Evolutionary conservation across 2,329 filamentous ascomycete species (phyloP).

Genomic region (Xylaria sp.): DNA sequence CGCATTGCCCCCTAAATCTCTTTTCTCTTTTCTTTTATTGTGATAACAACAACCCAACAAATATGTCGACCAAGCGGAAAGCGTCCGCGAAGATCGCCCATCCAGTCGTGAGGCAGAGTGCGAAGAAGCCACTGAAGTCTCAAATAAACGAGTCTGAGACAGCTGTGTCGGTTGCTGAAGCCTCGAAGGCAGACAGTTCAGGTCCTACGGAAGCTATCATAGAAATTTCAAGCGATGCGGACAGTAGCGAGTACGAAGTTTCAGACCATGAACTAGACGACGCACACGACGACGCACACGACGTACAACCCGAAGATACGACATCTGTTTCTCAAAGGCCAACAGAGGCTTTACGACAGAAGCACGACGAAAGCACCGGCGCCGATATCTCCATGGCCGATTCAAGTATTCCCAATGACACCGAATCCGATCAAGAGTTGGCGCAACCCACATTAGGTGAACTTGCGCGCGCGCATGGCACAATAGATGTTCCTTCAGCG

Average conservation of each 20-base stretch:
- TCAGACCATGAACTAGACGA: constrained; percentile 57
- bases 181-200: constrained; percentile 52
- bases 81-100: constrained; percentile 66
- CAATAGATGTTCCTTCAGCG: constrained; percentile 79
- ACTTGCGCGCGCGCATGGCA: constrained; percentile 77
- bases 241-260: constrained; percentile 59
- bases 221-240: constrained; percentile 68
- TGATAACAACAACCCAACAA: constrained; percentile 6
- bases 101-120: constrained; percentile 65
- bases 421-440: constrained; percentile 60
- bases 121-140: constrained; percentile 61
- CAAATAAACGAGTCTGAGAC: constrained; percentile 69
- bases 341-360: constrained; percentile 39
- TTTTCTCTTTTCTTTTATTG: constrained; percentile 13
- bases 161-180: constrained; percentile 60
- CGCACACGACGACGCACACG: constrained; percentile 32
- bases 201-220: constrained; percentile 56
- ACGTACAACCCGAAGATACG: constrained; percentile 16
- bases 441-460: constrained; percentile 84
- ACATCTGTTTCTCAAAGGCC: constrained; percentile 24
- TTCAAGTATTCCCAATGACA: constrained; percentile 47
- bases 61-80: constrained; percentile 72
- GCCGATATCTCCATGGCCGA: constrained; percentile 49
- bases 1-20: background rate
- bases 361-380: constrained; percentile 45